phyloP scores from a whole-genome alignment of 371 early-diverging fungal genomes.

The Actinomortierella wolfii region DNA sequence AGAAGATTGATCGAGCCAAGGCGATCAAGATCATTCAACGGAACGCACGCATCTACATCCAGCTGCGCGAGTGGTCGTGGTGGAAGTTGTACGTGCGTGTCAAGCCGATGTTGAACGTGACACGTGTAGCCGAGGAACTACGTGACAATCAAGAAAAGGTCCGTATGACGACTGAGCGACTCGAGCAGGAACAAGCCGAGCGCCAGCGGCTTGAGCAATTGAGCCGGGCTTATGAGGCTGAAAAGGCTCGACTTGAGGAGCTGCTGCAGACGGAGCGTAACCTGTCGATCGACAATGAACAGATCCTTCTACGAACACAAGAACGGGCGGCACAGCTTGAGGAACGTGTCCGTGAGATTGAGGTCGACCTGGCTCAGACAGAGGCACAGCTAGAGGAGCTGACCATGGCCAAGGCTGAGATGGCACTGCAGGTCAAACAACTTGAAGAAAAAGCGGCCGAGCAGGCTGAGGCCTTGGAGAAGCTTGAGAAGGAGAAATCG shows the following conservation, averaged over 20 bases:
- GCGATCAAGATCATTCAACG: slow-evolving; percentile 91
- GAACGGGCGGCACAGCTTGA: slow-evolving; percentile 67
- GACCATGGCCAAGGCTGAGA: slow-evolving; percentile 51
- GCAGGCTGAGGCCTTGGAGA: slow-evolving; percentile 51
- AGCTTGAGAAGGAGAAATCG: slow-evolving; percentile 67
- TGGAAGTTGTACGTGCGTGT: slow-evolving; percentile 96
- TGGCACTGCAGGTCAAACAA: slow-evolving; percentile 49
- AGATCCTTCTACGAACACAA: slow-evolving; percentile 77
- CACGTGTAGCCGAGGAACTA: slow-evolving; percentile 77
- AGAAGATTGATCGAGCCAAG: slow-evolving; percentile 77
- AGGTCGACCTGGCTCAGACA: slow-evolving; percentile 64
- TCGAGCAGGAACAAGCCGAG: slow-evolving; percentile 58
- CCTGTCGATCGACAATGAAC: slow-evolving; percentile 79
- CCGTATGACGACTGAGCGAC: slow-evolving; percentile 61
- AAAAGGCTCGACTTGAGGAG: slow-evolving; percentile 71
- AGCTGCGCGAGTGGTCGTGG: slow-evolving; percentile 94
- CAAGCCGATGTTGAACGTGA: slow-evolving; percentile 95
- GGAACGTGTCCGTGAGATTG: slow-evolving; percentile 69
- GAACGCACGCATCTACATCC: slow-evolving; percentile 87
- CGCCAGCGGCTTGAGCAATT: slow-evolving; percentile 53
- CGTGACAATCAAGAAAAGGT: slow-evolving; percentile 68
- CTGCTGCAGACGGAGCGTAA: slow-evolving; percentile 71
- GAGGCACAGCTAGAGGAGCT: slow-evolving; percentile 66
- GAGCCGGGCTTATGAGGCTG: slow-evolving; percentile 58
- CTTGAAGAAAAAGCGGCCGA: slow-evolving; percentile 53